Conservation (phyloP, 1,284 basidiomycete genomes). For the Ceratorhiza oryzae-sativae region DNA sequence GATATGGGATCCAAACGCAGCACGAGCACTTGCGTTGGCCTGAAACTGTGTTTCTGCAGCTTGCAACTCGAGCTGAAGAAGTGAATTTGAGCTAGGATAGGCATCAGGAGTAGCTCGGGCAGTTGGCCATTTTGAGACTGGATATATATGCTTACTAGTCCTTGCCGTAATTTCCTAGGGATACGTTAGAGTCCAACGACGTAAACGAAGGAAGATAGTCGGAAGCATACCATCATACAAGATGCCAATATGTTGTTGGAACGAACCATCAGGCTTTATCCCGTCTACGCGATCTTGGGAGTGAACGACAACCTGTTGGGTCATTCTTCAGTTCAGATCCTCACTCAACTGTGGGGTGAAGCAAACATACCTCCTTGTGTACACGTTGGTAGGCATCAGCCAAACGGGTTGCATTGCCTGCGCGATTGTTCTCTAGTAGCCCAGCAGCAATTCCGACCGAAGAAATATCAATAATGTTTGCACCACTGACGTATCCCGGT, state of each 20-base stretch:
- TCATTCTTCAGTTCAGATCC: neutral
- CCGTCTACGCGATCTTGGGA: constrained; percentile 60
- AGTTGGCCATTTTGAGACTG: neutral
- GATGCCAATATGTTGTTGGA: constrained; percentile 66
- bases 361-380: constrained; percentile 37
- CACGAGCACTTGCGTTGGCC: constrained; percentile 19
- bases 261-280: constrained; percentile 68
- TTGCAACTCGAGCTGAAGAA: constrained; percentile 41
- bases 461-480: constrained; percentile 68
- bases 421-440: constrained; percentile 48
- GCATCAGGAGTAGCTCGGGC: neutral
- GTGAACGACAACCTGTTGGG: constrained; percentile 53
- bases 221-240: constrained; percentile 60
- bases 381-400: constrained; percentile 59
- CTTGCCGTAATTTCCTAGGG: constrained; percentile 62
- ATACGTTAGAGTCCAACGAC: neutral
- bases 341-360: neutral
- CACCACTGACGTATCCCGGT: constrained; percentile 57
- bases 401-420: constrained; percentile 56
- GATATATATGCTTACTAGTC: constrained; percentile 56
- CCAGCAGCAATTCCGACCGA: constrained; percentile 63
- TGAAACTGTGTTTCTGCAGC: constrained; percentile 39
- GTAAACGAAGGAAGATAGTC: neutral
- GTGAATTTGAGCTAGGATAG: constrained; percentile 35
- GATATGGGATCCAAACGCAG: constrained; percentile 38